phyloP scores from a whole-genome alignment of 2,329 filamentous ascomycete genomes.

The Diaporthe citriasiana region DNA sequence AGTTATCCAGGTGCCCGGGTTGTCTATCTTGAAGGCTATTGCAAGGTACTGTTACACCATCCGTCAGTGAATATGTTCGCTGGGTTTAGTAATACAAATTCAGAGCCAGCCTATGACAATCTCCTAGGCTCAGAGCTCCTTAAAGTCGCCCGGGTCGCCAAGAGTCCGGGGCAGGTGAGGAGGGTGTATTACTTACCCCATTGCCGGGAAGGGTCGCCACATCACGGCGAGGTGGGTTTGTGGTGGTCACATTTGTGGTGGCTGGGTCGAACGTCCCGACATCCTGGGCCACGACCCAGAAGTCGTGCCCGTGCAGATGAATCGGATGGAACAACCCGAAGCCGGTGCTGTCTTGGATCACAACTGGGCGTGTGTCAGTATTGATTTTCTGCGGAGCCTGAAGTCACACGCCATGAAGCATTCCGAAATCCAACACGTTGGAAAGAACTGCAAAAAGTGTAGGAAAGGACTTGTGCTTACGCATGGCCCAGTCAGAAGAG shows the following conservation, averaged over 20 bases:
- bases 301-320: constrained; percentile 67
- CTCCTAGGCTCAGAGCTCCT: too few species aligned
- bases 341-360: constrained; percentile 48
- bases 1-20: constrained; percentile 51
- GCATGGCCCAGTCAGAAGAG: constrained; percentile 47
- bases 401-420: neutral
- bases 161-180: neutral
- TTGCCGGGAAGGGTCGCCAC: constrained; percentile 51
- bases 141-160: neutral
- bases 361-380: constrained; percentile 34
- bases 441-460: neutral
- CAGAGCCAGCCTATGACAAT: neutral
- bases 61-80: constrained; percentile 39
- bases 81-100: neutral
- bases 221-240: constrained; percentile 57
- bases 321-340: constrained; percentile 56
- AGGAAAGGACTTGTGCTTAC: neutral
- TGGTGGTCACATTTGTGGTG: constrained; percentile 43
- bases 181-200: constrained; percentile 3
- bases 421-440: neutral
- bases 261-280: constrained; percentile 43
- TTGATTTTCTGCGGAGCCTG: neutral
- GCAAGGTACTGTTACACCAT: constrained; percentile 46
- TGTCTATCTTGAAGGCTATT: constrained; percentile 53
- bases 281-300: constrained; percentile 58